A percentile compares a stretch with the other conserved stretches of the same genome.
Evolutionary conservation across 1,284 basidiomycete species (phyloP).

Genomic region (Austroboletus olivaceoglutinosus): DNA sequence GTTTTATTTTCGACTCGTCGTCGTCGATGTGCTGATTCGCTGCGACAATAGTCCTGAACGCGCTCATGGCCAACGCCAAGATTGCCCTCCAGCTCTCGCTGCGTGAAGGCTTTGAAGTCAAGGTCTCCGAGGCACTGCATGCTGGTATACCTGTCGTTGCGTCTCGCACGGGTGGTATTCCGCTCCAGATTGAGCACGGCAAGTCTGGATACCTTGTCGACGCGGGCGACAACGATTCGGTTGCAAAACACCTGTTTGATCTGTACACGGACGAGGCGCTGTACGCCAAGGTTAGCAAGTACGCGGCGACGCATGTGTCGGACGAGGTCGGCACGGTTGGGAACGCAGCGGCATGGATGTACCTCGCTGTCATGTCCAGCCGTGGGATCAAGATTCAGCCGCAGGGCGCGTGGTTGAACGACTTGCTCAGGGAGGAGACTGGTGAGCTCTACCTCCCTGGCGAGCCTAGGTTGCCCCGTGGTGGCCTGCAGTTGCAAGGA

Average conservation of each 20-base stretch:
- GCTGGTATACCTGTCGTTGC: conserved; percentile 81
- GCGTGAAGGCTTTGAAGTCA: conserved; percentile 90
- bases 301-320: conserved; percentile 69
- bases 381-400: conserved; percentile 74
- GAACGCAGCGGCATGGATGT: conserved; percentile 78
- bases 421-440: conserved; percentile 69
- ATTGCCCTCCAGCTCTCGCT: conserved; percentile 77
- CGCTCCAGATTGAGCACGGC: conserved; percentile 80
- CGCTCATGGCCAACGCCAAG: conserved; percentile 72
- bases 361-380: conserved; percentile 74
- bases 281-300: conserved; percentile 62
- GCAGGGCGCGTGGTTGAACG: conserved; percentile 78
- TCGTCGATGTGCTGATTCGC: background rate
- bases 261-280: conserved; percentile 70
- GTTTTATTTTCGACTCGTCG: conserved; percentile 26
- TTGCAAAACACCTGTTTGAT: conserved; percentile 71
- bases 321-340: conserved; percentile 81
- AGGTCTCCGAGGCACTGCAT: conserved; percentile 87
- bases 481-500: conserved; percentile 48
- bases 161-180: conserved; percentile 81
- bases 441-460: conserved; percentile 60
- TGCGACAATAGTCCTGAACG: conserved; percentile 60
- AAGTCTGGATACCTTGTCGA: conserved; percentile 80
- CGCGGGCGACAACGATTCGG: conserved; percentile 67
- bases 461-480: conserved; percentile 69